Evolutionary conservation across 2,329 filamentous ascomycete genomes (phyloP).

Genomic region (Fusarium gaditjirri): DNA sequence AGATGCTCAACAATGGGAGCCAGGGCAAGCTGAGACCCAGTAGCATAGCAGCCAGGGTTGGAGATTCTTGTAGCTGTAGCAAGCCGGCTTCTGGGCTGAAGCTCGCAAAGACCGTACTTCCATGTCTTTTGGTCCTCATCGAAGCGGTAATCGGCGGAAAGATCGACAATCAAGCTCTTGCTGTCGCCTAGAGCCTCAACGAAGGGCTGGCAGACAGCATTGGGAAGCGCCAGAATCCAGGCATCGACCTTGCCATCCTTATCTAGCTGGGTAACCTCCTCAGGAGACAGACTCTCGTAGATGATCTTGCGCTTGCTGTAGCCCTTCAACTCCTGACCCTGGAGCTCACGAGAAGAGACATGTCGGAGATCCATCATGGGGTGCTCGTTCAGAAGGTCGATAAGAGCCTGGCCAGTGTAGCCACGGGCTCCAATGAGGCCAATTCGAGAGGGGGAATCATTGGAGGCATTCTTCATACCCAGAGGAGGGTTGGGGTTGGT

Average conservation of each 20-base stretch:
- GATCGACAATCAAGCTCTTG: conserved; percentile 85
- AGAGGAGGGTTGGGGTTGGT: conserved; percentile 85
- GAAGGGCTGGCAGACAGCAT: conserved; percentile 93
- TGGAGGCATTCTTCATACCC: conserved; percentile 87
- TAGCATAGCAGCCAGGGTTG: conserved; percentile 96
- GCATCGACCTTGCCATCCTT: conserved; percentile 83
- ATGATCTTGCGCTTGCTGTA: conserved; percentile 92
- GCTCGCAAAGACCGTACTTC: conserved; percentile 92
- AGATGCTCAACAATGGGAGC: conserved; percentile 82
- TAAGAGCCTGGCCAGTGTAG: conserved; percentile 92
- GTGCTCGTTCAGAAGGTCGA: conserved; percentile 87
- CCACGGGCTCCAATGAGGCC: conserved; percentile 92
- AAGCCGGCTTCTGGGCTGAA: conserved; percentile 77
- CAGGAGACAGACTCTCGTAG: conserved; percentile 89
- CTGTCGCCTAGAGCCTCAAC: conserved; percentile 84
- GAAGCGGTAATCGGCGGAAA: conserved; percentile 97
- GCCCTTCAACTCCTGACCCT: conserved; percentile 85
- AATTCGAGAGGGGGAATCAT: conserved; percentile 79
- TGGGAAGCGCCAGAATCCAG: conserved; percentile 98
- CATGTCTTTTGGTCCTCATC: conserved; percentile 55
- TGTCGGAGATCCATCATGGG: conserved; percentile 89
- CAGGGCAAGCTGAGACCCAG: conserved; percentile 89
- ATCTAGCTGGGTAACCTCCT: conserved; percentile 75
- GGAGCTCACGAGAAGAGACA: conserved; percentile 93
- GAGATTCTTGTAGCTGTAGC: conserved; percentile 83